Percentiles rank a stretch among this genome's conserved stretches.
Evolutionary conservation across 768 basidiomycete species (phyloP).

Genomic region (Lentinula sp.): DNA sequence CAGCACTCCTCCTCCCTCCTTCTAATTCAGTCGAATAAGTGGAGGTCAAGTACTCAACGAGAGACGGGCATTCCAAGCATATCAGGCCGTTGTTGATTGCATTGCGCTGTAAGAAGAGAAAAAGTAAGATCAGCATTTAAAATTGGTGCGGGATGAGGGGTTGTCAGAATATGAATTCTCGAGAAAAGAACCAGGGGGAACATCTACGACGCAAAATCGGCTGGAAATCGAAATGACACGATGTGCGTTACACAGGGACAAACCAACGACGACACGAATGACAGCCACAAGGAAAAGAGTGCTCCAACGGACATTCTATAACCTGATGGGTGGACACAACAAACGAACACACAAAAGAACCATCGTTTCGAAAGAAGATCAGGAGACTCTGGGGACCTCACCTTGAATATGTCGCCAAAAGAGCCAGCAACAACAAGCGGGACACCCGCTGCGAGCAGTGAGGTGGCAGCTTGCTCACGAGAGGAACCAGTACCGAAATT

Average conservation of each 20-base stretch:
- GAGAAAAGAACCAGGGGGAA: too few relatives aligned
- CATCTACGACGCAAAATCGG: too few relatives aligned
- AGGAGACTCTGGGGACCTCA: neutral
- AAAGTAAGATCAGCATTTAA: neutral
- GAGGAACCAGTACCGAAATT: slow-evolving; percentile 99
- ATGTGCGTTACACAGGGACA: too few relatives aligned
- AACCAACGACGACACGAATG: too few relatives aligned
- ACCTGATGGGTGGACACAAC: too few relatives aligned
- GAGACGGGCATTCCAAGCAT: slow-evolving; percentile 87
- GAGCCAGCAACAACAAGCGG: slow-evolving; percentile 95
- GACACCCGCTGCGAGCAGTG: slow-evolving; percentile 89
- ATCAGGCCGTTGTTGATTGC: slow-evolving; percentile 98
- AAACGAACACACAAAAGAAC: too few relatives aligned
- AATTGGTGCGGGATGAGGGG: neutral
- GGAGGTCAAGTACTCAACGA: slow-evolving; percentile 79
- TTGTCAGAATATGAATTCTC: too few relatives aligned
- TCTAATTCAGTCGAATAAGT: slow-evolving; percentile 46
- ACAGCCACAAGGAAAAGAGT: too few relatives aligned
- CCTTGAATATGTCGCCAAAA: slow-evolving; percentile 97
- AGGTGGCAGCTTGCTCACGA: slow-evolving; percentile 97
- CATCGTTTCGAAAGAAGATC: too few relatives aligned
- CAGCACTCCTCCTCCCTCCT: slow-evolving; percentile 69
- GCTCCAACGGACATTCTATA: too few relatives aligned
- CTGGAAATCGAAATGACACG: too few relatives aligned
- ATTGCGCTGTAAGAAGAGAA: slow-evolving; percentile 49